Evolutionary conservation across 2,329 filamentous ascomycete species (phyloP).

Genomic region (Setomelanomma holmii): DNA sequence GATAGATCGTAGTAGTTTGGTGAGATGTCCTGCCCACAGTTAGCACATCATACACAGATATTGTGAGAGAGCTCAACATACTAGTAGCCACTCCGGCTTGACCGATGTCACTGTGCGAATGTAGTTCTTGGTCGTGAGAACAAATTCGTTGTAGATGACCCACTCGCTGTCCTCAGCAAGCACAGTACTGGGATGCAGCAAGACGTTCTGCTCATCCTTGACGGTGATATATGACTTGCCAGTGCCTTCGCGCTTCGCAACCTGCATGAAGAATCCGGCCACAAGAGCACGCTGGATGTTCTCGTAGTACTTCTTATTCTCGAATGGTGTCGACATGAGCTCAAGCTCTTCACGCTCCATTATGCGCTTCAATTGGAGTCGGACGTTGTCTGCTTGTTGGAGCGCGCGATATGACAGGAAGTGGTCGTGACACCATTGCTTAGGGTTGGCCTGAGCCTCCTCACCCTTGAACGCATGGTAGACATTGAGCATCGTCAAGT

Average conservation of each 20-base stretch:
- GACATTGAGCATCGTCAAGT: slow-evolving; percentile 94
- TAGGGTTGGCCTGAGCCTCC: slow-evolving; percentile 73
- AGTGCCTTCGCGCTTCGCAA: slow-evolving; percentile 88
- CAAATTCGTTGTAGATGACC: slow-evolving; percentile 98
- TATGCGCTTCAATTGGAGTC: slow-evolving; percentile 88
- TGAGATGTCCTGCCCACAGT: slow-evolving; percentile 76
- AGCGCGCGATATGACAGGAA: slow-evolving; percentile 90
- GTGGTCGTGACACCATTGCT: slow-evolving; percentile 96
- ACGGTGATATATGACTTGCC: slow-evolving; percentile 94
- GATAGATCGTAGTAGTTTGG: slow-evolving; percentile 89
- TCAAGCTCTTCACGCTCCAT: slow-evolving; percentile 93
- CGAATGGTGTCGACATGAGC: slow-evolving; percentile 86
- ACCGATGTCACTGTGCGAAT: slow-evolving; percentile 92
- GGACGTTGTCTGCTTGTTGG: slow-evolving; percentile 92
- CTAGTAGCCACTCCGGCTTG: slow-evolving; percentile 91
- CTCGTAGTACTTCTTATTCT: slow-evolving; percentile 96
- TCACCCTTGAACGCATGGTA: slow-evolving; percentile 95
- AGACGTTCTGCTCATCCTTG: slow-evolving; percentile 93
- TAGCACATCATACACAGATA: slow-evolving; percentile 7
- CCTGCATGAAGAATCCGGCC: slow-evolving; percentile 99
- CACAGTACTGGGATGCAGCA: slow-evolving; percentile 92
- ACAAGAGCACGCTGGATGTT: slow-evolving; percentile 95
- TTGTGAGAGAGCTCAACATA: slow-evolving; percentile 54
- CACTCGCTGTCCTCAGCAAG: slow-evolving; percentile 89
- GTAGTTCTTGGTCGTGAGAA: slow-evolving; percentile 97